Evolutionary conservation across 2,329 filamentous ascomycete genomes (phyloP), one percentile per base, ranked within the genome.

Genomic region (Tolypocladium cylindrosporum): DNA sequence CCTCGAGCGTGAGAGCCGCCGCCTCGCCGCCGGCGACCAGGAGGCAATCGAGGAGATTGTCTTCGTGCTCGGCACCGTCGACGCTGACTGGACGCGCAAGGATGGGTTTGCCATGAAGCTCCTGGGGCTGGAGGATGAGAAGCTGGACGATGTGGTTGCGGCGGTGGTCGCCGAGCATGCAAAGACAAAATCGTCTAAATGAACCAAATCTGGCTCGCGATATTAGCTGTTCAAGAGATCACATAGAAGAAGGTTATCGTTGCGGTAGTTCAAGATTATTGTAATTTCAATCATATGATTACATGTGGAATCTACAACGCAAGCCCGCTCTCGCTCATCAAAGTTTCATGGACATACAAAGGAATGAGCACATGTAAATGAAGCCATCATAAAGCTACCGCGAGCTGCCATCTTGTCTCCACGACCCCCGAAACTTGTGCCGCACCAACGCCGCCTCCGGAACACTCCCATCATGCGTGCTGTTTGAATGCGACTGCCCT

Each of bases 61-160:
- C 2, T 81, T 78, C 61, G 78, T 76, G 40, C 65, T 80, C 1
- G 77, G 78, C 1, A 71, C 74, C 0, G 60, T 79, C 0, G 74
- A 80, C 51, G 77, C 77, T 0, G 74, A 80, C 58, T 81, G 78
- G 78, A 77, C 75, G 19, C 64, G 63, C 56, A 70, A 72, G 41
- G 68, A 73, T 2, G 75, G 70, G 0, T 80, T 77, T 58, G 72
- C 77, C 2, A 80, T 80, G 78, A 71, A 75, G 7, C 61, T 77
- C 50, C 66, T 81, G 55, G 77, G 72, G 0, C 62, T 80, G 4
- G 60, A 77, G 64, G 72, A 80, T 55, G 77, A 81, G 66, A 69
- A 76, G 55, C 63, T 80, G 8, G 76, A 80, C 27, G 60, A 68
- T 14, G 73, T 75, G 5, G 68, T 80, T 3, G 65, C 65, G 41